Evolutionary conservation across 257 asterid genomes (phyloP), one percentile per base, ranked within the genome.

Genomic region (Coffea eugenioides): DNA sequence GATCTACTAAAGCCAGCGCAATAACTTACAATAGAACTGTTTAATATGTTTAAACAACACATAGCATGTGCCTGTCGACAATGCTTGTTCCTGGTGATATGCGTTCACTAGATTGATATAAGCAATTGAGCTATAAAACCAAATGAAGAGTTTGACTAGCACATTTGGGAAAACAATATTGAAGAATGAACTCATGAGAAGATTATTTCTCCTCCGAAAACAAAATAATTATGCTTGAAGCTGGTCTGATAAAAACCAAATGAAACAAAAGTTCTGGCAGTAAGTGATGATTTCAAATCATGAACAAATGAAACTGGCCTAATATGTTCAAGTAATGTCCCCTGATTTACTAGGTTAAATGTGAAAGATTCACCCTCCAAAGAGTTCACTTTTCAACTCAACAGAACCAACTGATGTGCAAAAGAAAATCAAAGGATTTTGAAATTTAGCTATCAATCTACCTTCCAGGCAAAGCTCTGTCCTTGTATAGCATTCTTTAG

Each of bases 391-490:
- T 10, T 31, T 74, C 61, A 49, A 39, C 41, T 48, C 36, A 74
- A 41, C 67, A 45, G 41, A 71, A 80, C 34, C 2, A 25, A 34
- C 6, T 49, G 46, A 54, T 31, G 41, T 67, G 36, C 13, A 34
- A 13, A 43, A 20, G 1, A 2, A 4, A 18, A 59, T 31, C n/a
- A 51, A 79, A 64, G 21, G 45, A 67, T 10, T 23, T 15, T 18
- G 36, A 79, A 79, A 67, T 82, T 78, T 45, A 79, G 83, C 73
- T 31, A 45, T 51, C 75, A 71, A n/a, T 43, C 70, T 77, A 93
- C 99, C 99, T 89, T 93, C 99, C 83, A 95, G 87, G 90, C 98
- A 92, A 84, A 89, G 74, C 84, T 91, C 97, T 76, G 99, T 95
- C 81, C 99, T 88, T 64, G 83, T 80, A 70, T 91, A 93, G 87